A percentile compares a stretch with the other conserved stretches of the same genome.
phyloP scores from a whole-genome alignment of 1,139 yeast genomes.

The Blastobotrys capitulatus region DNA sequence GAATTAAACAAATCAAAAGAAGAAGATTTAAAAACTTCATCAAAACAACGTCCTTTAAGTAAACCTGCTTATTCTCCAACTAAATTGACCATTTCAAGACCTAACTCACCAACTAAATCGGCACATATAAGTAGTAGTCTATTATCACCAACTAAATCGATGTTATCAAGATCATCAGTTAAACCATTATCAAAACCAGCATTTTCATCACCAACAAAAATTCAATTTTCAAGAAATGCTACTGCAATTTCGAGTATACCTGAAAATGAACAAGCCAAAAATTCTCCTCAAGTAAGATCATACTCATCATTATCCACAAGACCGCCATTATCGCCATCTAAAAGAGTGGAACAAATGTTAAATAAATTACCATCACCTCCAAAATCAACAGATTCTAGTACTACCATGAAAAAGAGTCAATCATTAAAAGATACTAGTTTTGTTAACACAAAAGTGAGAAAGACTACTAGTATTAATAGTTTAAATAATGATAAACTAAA shows the following conservation, averaged over 20 bases:
- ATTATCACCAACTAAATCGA: background rate
- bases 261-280: background rate
- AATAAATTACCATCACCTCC: conserved; percentile 15
- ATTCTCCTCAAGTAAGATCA: background rate
- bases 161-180: background rate
- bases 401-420: too few relatives aligned
- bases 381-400: background rate
- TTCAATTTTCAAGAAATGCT: background rate
- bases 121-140: too few relatives aligned
- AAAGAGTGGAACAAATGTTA: conserved; percentile 15
- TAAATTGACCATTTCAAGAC: background rate
- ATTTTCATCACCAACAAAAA: too few relatives aligned
- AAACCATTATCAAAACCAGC: too few relatives aligned
- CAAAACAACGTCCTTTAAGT: conserved; percentile 4
- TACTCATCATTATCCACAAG: background rate
- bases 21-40: background rate
- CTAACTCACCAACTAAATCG: background rate
- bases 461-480: conserved; percentile 2
- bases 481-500: background rate
- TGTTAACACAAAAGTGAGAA: background rate
- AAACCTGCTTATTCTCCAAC: background rate
- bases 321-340: conserved; percentile 7
- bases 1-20: background rate
- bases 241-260: background rate
- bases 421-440: background rate